phyloP scores from a whole-genome alignment of 2,329 filamentous ascomycete species.

The Alternaria arbusti region DNA sequence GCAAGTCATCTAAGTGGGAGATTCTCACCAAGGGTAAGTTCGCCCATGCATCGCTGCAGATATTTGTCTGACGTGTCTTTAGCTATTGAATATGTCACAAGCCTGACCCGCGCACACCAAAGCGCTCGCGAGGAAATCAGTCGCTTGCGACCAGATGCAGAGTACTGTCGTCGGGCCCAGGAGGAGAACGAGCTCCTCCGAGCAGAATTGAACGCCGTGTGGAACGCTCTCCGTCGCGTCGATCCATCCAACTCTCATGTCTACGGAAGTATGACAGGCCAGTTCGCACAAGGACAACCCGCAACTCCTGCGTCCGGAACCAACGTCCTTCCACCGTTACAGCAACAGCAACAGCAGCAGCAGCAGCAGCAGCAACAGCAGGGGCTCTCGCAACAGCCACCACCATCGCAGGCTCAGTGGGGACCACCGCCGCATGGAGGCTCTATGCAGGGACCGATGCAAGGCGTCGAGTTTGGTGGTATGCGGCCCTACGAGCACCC shows the following conservation, averaged over 20 bases:
- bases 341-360: slow-evolving; percentile 41
- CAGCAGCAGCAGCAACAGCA: slow-evolving; percentile 7
- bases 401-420: slow-evolving; percentile 46
- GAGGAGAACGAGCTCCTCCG: slow-evolving; percentile 57
- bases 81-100: slow-evolving; percentile 60
- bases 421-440: slow-evolving; percentile 30
- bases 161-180: slow-evolving; percentile 52
- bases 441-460: slow-evolving; percentile 48
- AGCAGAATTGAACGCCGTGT: slow-evolving; percentile 55
- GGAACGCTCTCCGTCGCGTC: slow-evolving; percentile 53
- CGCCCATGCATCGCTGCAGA: background rate
- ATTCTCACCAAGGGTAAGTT: slow-evolving; percentile 80
- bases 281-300: slow-evolving; percentile 50
- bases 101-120: slow-evolving; percentile 48
- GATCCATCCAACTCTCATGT: slow-evolving; percentile 56
- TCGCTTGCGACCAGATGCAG: slow-evolving; percentile 53
- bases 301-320: slow-evolving; percentile 35
- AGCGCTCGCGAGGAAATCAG: slow-evolving; percentile 48
- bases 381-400: slow-evolving; percentile 22
- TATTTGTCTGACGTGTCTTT: slow-evolving; percentile 16
- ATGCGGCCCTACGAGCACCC: slow-evolving; percentile 46
- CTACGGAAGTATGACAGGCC: slow-evolving; percentile 55
- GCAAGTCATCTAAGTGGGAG: slow-evolving; percentile 90
- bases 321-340: slow-evolving; percentile 47
- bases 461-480: slow-evolving; percentile 57